Base-by-base conservation (phyloP, 208 protist genomes). In the Kentomonas sorsogonicus region DNA sequence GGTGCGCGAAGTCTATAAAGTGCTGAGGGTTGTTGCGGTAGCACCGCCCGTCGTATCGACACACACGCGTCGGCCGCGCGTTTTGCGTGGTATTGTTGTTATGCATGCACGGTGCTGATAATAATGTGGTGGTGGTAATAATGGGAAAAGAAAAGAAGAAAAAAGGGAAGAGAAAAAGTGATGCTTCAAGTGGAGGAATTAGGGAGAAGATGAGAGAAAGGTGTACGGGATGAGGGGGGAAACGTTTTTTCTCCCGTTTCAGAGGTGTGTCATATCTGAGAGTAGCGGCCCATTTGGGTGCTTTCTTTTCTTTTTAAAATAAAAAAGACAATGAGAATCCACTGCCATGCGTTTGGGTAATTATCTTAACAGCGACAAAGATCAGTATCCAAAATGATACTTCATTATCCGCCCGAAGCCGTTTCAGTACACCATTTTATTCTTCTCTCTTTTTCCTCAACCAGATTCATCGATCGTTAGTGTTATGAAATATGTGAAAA, bases 11-110 rank as follows among this genome's bases (percentile, higher is more conserved):
- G 0, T 66, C 33, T 27, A 22, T 33, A 20, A 69, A 69, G 53
- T 81, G 69, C 20, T 55, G 39, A 10, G 61, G 56, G 46, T 70
- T 76, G 31, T 81, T 70, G 30, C 65, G 69, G 20, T 81, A 81
- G 59, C 74, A 73, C 39, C 31, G 46, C 18, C 68, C 68, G 36
- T 79, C 73, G 31, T 72, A 79, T 0, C 38, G 56, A 38, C 68
- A 75, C 25, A 72, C 55, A 2, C 45, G 56, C 15, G 55, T 43
- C 20, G 0, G 25, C n/a, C n/a, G n/a, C n/a, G n/a, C 20, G n/a
- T 26, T 15, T 15, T 60, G 16, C 10, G 27, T 51, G 18, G 26
- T 46, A 57, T 41, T n/a, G n/a, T n/a, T n/a, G n/a, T n/a, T n/a
- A n/a, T n/a, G n/a, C n/a, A n/a, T n/a, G n/a, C n/a, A n/a, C n/a